These are phyloP conservation scores for Suhomyces taliae DNA, from an alignment of 1,139 yeast genomes.

Conservation along the genomic window DNA sequence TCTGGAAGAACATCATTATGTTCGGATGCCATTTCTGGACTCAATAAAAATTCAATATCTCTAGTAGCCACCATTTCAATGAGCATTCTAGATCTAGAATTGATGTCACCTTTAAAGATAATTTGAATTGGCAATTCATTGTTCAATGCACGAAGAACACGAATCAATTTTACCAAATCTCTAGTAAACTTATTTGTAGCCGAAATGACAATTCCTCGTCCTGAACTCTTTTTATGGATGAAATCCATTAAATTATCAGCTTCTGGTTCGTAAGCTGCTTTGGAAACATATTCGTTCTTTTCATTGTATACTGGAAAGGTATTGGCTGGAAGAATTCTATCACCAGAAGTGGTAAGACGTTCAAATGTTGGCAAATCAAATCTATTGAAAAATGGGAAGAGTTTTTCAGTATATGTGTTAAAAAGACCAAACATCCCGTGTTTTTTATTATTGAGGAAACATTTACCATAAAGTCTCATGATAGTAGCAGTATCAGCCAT, in stretches of 20 bases:
- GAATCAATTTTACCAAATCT: constrained; percentile 36
- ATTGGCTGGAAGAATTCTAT: constrained; percentile 11
- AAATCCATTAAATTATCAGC: constrained; percentile 22
- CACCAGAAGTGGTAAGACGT: constrained; percentile 4
- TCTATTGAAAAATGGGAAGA: constrained; percentile 32
- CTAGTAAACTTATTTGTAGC: constrained; percentile 33
- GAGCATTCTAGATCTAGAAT: constrained; percentile 21
- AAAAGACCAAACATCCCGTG: constrained; percentile 11
- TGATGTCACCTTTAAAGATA: constrained; percentile 35
- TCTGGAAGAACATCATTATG: constrained; percentile 22
- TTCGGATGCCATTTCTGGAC: constrained; percentile 19
- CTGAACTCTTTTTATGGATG: constrained; percentile 25
- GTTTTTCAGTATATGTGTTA: constrained; percentile 21
- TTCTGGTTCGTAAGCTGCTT: constrained; percentile 9
- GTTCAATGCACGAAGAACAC: constrained; percentile 41
- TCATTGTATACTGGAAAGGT: constrained; percentile 12
- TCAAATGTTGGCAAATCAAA: constrained; percentile 26
- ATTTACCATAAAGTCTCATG: constrained; percentile 37
- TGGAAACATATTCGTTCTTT: constrained; percentile 10
- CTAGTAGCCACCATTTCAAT: constrained; percentile 34
- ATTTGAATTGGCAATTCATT: constrained; percentile 44
- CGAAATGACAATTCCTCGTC: constrained; percentile 44
- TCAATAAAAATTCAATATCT: constrained; percentile 26
- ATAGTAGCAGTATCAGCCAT: constrained; percentile 42
- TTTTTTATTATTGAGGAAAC: constrained; percentile 25